Evolutionary conservation across 2,329 filamentous ascomycete species (phyloP), one percentile per base, ranked within the genome.

Genomic region (Colletotrichum chrysophilum): DNA sequence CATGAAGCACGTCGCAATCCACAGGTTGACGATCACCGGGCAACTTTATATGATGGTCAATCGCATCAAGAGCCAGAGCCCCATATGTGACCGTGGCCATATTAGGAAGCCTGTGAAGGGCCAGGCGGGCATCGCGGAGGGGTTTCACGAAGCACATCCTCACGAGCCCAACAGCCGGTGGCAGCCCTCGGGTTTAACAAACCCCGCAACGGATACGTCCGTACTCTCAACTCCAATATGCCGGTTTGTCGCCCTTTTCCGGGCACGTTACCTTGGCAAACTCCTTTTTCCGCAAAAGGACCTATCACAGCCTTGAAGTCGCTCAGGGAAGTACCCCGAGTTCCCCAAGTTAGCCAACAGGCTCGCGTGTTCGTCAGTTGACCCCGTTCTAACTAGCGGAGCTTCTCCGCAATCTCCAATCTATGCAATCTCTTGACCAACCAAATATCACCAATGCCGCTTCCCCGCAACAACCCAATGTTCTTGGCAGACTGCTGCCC

Each of bases 231-330:
- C 32, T 28, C 52, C 30, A 67, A 38, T 5, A 26, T 7, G 30
- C 52, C n/a, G 10, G 30, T n/a, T 32, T 32, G 10, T 60, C 24
- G 34, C 5, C 28, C 66, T 60, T 68, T 60, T 68, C 66, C 66
- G 66, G 32, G 30, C 26, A 24, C 12, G 4, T 24, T 18, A 58
- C 10, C 66, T 68, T 68, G 66, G 66, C 66, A 58, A 13, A 28
- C 56, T 38, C 52, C 52, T 21, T 60, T 58, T 60, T 60, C 52
- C 52, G 34, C 55, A 28, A 14, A 38, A 10, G 5, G 16, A 10
- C 52, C 52, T 65, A 69, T 81, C 92, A 26, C 8, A n/a, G 71
- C 76, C 13, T 34, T 36, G 21, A 12, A 7, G 7, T 16, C 9
- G 26, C 18, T 48, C 36, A 8, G 14, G 34, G 52, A 3, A 24